A percentile compares a stretch with the other conserved stretches of the same genome.
Conservation (phyloP, 345 rosid genomes). For the Clausena lansium region DNA sequence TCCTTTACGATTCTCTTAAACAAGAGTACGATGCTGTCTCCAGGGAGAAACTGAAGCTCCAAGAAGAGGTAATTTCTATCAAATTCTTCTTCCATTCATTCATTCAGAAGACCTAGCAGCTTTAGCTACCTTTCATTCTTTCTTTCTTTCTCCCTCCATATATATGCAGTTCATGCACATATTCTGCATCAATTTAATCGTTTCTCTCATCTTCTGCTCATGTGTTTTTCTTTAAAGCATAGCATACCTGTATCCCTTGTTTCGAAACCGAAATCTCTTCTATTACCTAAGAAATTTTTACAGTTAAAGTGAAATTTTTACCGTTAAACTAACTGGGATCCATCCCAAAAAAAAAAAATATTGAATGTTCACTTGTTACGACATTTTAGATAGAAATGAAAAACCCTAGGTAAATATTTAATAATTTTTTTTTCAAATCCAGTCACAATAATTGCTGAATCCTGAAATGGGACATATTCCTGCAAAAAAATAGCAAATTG, state of each 20-base stretch:
- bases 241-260: too few relatives aligned
- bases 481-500: neutral
- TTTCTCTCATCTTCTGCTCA: too few relatives aligned
- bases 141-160: neutral
- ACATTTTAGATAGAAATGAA: too few relatives aligned
- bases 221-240: too few relatives aligned
- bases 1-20: slow-evolving; percentile 65
- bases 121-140: neutral
- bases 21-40: slow-evolving; percentile 58
- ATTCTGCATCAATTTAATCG: too few relatives aligned
- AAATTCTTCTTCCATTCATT: neutral
- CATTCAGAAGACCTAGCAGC: neutral
- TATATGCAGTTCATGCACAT: too few relatives aligned
- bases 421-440: too few relatives aligned
- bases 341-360: too few relatives aligned
- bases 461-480: neutral
- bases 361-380: too few relatives aligned
- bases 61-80: slow-evolving; percentile 63
- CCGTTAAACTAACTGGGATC: neutral
- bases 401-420: too few relatives aligned
- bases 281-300: neutral
- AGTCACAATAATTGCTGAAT: too few relatives aligned
- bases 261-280: too few relatives aligned
- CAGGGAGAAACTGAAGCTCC: slow-evolving; percentile 67
- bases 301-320: neutral